Base-by-base conservation (phyloP, 208 protist species). In the Acanthamoeba healyi region DNA sequence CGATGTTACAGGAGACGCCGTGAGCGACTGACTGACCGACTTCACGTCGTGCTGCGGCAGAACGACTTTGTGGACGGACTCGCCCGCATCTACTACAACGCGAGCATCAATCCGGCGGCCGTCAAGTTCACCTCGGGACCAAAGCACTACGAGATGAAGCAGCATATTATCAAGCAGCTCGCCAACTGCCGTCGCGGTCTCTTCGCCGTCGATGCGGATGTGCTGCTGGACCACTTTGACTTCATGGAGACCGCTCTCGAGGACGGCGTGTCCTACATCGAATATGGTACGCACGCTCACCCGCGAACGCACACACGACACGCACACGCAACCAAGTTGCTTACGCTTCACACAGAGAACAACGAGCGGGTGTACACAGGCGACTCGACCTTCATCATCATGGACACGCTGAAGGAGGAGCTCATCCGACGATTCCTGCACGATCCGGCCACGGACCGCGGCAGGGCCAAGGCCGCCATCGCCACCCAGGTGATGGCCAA, bases 231-330 rank as follows among this genome's bases (percentile, higher is more conserved):
- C n/a, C 46, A 84, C 44, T 84, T 84, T 34, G 74, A 84, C 46
- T 56, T 58, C 74, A 58, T 84, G 74, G 74, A 84, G n/a, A 54
- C 74, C n/a, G 74, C 74, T 36, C 38, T 84, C 26, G 74, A 84
- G 19, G 74, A 84, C 42, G 29, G 42, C 42, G 74, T 84, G 22
- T 15, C 74, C n/a, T 84, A 44, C 74, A 84, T 84, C 26, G 29
- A 29, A 19, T 14, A 44, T 82, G 32, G 72, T 82, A n/a, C 63
- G 42, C 40, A 36, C 72, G 72, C 42, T 12, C 34, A 51, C 46
- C 46, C n/a, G 26, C 36, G 32, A 12, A 26, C 56, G 2, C 56
- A 9, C 56, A 29, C 56, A 29, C 56, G 1, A 63, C 56, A 63
- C 56, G 4, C 2, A 63, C 56, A 9, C 49, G 49, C 49, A 15